These are phyloP conservation scores for Beauveria australis DNA, from an alignment of 2,329 filamentous ascomycete species.

Conservation along the genomic window DNA sequence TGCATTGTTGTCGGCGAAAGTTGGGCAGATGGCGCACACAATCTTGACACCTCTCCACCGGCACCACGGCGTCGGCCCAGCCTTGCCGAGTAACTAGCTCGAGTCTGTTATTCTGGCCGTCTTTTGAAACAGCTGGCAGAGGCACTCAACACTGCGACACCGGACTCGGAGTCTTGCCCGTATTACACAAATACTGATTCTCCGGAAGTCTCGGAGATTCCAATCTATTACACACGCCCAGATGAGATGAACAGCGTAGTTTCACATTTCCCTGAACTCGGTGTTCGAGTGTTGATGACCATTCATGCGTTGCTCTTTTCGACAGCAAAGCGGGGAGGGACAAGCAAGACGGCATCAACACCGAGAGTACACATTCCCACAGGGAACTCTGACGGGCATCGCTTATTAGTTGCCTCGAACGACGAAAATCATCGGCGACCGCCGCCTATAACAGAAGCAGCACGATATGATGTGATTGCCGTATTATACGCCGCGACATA, in stretches of 20 bases:
- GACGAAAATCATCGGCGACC: neutral
- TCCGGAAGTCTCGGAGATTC: neutral
- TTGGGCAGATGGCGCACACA: neutral
- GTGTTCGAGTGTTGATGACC: neutral
- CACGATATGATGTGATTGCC: neutral
- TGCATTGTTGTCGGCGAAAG: constrained; percentile 5
- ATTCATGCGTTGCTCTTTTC: neutral
- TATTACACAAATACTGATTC: constrained; percentile 2
- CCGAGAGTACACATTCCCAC: neutral
- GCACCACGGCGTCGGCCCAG: neutral
- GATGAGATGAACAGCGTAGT: neutral
- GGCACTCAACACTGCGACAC: neutral
- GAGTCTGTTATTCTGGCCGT: neutral
- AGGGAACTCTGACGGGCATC: neutral
- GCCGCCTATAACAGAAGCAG: neutral
- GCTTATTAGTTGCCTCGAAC: neutral
- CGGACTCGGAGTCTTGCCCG: neutral
- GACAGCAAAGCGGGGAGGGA: neutral
- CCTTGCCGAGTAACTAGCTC: neutral
- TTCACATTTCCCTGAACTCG: constrained; percentile 1
- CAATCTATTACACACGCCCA: neutral
- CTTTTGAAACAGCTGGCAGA: neutral
- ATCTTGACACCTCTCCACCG: neutral
- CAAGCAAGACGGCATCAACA: neutral
- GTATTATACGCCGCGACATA: neutral